phyloP scores from a whole-genome alignment of 1,284 basidiomycete genomes.

The Trichosporon faecale region DNA sequence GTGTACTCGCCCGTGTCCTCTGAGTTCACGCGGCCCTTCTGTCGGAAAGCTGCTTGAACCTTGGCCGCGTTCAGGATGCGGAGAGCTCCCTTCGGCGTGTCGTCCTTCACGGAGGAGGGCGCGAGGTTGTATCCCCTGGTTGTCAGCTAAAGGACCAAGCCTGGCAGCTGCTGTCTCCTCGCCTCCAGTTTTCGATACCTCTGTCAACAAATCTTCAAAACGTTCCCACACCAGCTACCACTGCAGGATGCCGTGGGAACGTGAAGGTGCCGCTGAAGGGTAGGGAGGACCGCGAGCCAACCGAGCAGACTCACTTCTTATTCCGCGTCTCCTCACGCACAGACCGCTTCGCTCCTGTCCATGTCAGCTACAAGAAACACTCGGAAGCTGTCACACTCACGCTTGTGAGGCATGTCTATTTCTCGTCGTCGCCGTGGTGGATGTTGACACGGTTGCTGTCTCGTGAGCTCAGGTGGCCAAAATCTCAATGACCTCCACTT shows the following conservation, averaged over 20 bases:
- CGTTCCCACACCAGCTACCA: neutral
- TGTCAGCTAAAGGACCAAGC: conserved; percentile 16
- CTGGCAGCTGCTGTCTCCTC: neutral
- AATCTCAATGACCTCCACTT: neutral
- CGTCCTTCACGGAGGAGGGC: conserved; percentile 37
- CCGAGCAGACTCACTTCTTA: conserved; percentile 34
- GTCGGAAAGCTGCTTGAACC: conserved; percentile 40
- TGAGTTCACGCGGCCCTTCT: conserved; percentile 31
- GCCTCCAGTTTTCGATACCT: neutral
- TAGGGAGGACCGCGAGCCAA: neutral
- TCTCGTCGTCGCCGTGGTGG: conserved; percentile 41
- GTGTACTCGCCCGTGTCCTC: conserved; percentile 43
- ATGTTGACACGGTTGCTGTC: neutral
- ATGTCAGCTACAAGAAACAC: conserved; percentile 9
- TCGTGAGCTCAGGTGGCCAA: neutral
- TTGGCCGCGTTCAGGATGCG: conserved; percentile 44
- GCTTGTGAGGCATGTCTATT: conserved; percentile 49
- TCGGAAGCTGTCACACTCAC: conserved; percentile 26
- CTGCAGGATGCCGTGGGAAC: too few species aligned
- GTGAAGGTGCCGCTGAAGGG: too few species aligned
- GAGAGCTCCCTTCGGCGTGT: conserved; percentile 44
- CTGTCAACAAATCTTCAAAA: neutral
- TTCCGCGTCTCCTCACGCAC: conserved; percentile 39
- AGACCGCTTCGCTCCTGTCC: conserved; percentile 46
- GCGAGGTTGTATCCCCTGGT: conserved; percentile 44